phyloP scores from a whole-genome alignment of 192 early-diverging fungal species.

The Thoreauomyces humboldtii region DNA sequence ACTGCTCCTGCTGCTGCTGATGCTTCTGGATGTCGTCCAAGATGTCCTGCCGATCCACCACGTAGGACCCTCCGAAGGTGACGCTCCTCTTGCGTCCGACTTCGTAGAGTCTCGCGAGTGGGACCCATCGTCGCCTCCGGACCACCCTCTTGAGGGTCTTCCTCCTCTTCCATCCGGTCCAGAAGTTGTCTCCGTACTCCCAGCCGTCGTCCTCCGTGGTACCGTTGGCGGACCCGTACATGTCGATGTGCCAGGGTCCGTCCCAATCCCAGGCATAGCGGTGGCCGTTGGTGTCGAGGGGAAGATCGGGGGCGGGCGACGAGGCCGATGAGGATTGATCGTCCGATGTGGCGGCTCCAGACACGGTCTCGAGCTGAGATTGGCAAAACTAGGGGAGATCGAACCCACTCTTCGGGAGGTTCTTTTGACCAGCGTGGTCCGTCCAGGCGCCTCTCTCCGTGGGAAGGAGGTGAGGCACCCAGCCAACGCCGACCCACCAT shows the following conservation, averaged over 20 bases:
- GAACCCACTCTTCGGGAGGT: conserved; percentile 28
- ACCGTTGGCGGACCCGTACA: not conserved
- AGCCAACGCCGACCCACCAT: conserved; percentile 65
- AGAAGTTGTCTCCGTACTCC: conserved; percentile 62
- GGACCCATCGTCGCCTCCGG: conserved; percentile 26
- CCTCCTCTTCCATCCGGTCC: conserved; percentile 34
- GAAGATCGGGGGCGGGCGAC: conserved; percentile 23
- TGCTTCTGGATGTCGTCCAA: no score
- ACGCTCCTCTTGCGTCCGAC: conserved; percentile 23
- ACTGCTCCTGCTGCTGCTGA: no score
- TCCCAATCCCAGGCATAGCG: conserved; percentile 52
- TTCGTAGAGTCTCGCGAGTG: conserved; percentile 25
- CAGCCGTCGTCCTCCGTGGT: conserved; percentile 52
- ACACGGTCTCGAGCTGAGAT: conserved; percentile 10
- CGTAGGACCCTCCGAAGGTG: conserved; percentile 10
- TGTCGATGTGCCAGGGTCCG: conserved; percentile 41
- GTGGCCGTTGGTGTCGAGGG: conserved; percentile 41
- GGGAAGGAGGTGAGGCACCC: conserved; percentile 55
- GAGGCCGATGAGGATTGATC: no score
- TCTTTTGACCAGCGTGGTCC: conserved; percentile 42
- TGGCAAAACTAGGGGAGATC: conserved; percentile 14
- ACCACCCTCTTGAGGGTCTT: conserved; percentile 30
- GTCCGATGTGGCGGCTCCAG: no score
- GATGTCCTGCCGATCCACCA: not conserved
- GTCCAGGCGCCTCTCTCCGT: conserved; percentile 61